Conservation (phyloP, 164 flowering plant species). For the Umbellularia californica region DNA sequence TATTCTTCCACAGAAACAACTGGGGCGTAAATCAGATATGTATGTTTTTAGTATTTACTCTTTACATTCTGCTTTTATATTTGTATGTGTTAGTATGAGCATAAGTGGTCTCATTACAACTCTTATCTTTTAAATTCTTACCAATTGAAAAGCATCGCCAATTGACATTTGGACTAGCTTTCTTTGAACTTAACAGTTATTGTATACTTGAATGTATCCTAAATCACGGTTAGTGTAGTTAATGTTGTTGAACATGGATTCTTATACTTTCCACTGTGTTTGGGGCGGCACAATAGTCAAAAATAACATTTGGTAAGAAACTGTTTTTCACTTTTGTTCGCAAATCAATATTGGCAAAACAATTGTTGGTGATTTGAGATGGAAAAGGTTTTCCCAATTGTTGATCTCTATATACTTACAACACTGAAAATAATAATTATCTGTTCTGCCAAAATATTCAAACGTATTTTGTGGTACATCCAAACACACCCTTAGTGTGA, state of each 20-base stretch:
- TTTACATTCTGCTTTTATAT: background rate
- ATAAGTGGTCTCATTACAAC: background rate
- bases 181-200: background rate
- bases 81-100: background rate
- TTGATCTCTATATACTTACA: no score
- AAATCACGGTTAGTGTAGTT: background rate
- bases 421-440: no score
- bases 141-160: background rate
- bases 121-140: background rate
- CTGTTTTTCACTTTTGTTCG: background rate
- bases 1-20: conserved; percentile 95
- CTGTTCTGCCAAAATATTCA: no score
- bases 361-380: background rate
- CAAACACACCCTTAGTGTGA: no score
- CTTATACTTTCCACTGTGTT: background rate
- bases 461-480: no score
- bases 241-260: background rate
- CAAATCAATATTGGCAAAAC: background rate
- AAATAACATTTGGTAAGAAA: background rate
- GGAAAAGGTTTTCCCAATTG: background rate
- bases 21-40: conserved; percentile 95
- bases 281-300: background rate
- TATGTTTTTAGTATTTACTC: conserved; percentile 25
- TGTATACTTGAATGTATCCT: background rate
- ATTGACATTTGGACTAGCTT: no score